Evolutionary conservation across 305 asterid species (phyloP).

Genomic region (Fraxinus velutina): DNA sequence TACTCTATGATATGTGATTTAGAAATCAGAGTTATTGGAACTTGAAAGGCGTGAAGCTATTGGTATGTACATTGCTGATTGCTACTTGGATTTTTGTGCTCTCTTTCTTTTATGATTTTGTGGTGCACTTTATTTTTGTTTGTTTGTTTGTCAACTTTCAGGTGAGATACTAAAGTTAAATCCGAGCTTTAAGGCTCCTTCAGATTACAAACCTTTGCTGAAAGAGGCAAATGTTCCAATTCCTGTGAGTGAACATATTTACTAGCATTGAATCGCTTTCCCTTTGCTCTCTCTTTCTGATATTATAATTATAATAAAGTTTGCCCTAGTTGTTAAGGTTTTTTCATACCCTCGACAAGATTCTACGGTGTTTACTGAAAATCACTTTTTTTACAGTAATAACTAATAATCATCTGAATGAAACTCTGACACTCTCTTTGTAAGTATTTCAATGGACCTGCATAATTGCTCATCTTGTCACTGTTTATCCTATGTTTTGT

Average conservation of each 20-base stretch:
- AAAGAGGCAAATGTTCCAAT: slow-evolving; percentile 77
- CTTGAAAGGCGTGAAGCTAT: slow-evolving; percentile 78
- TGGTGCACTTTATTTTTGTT: slow-evolving; percentile 5
- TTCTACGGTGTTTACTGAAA: neutral
- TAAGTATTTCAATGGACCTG: neutral
- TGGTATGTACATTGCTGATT: slow-evolving; percentile 46
- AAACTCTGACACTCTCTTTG: neutral
- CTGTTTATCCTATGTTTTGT: slow-evolving; percentile 10
- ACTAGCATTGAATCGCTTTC: neutral
- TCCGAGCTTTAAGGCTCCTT: slow-evolving; percentile 75
- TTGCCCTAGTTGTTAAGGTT: neutral
- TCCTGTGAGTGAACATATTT: slow-evolving; percentile 61
- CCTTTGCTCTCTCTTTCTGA: slow-evolving; percentile 7
- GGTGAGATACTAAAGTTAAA: slow-evolving; percentile 77
- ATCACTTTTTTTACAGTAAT: neutral
- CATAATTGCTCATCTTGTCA: neutral
- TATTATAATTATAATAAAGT: neutral
- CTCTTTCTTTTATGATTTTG: slow-evolving; percentile 1
- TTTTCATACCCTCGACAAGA: neutral
- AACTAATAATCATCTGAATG: neutral
- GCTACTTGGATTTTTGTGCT: slow-evolving; percentile 6
- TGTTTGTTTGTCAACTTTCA: slow-evolving; percentile 32
- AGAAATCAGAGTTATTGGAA: slow-evolving; percentile 61
- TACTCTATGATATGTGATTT: slow-evolving; percentile 21
- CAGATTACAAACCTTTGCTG: slow-evolving; percentile 74